These are phyloP conservation scores for Podospora comata DNA, from an alignment of 495 filamentous ascomycete species.

Conservation along the genomic window DNA sequence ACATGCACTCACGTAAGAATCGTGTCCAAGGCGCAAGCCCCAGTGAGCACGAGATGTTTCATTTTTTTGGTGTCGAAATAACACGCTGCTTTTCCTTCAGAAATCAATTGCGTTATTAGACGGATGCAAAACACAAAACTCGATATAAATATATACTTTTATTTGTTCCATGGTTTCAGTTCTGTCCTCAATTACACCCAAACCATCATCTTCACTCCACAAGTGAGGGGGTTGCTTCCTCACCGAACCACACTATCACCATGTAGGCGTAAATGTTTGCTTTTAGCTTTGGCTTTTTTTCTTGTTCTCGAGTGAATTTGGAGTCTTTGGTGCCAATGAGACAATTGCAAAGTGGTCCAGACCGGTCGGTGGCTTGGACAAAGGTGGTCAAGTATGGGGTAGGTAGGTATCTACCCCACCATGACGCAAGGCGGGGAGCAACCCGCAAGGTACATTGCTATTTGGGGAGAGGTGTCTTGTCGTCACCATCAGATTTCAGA, in stretches of 20 bases:
- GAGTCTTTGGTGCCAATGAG: background rate
- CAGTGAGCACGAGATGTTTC: conserved; percentile 56
- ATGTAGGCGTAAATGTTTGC: background rate
- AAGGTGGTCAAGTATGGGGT: background rate
- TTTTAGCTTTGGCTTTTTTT: background rate
- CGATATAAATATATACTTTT: background rate
- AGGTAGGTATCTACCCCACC: conserved; percentile 16
- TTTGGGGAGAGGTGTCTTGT: background rate
- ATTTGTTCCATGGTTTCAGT: background rate
- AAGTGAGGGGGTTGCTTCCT: background rate
- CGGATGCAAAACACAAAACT: too few relatives aligned
- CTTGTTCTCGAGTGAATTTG: background rate
- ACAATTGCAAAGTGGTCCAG: background rate
- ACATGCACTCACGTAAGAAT: conserved; percentile 56
- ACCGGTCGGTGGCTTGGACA: background rate
- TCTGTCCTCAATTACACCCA: background rate
- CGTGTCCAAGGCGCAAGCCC: conserved; percentile 67
- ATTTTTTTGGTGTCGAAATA: conserved; percentile 16
- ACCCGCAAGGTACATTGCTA: conserved; percentile 3
- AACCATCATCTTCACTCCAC: background rate
- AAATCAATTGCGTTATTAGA: too few relatives aligned
- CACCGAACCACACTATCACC: background rate
- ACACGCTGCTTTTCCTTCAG: too few relatives aligned
- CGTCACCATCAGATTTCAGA: background rate
- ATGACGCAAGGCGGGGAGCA: conserved; percentile 15